Base-by-base conservation (phyloP, 371 early-diverging fungal species). In the Parasitella parasitica region DNA sequence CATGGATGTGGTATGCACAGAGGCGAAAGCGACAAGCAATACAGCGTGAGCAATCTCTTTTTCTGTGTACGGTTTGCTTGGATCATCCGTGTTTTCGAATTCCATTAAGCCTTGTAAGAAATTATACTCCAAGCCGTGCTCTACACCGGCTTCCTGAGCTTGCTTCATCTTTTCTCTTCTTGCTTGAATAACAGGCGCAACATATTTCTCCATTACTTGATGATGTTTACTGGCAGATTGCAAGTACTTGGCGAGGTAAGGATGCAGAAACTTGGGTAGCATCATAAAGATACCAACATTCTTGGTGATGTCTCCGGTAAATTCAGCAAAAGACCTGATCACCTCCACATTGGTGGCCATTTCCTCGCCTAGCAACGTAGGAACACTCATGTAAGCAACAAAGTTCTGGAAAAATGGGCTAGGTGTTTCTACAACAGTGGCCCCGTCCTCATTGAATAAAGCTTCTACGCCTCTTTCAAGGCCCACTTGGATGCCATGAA, bases 341-440 rank as follows among this genome's bases (percentile, higher is more conserved):
- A 77, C 73, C 7, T 54, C 41, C 1, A 24, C 36, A 32, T 77
- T 70, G 12, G 39, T 57, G 2, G 49, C 69, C 4, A 70, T 58
- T 54, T 77, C 75, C 15, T 57, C 24, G 28, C 78, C 78, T 8
- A 75, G n/a, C 5, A 77, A 59, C 32, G 69, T 52, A 32, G 72
- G 73, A 1, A 77, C 75, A 58, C 73, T 72, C 67, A 77, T 77
- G 49, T 75, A 75, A 20, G 73, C 75, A 32, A 75, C 71, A 30
- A 70, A 59, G 2, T 65, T 41, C 53, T 77, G 78, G 4, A 77
- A 43, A 18, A 77, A 75, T 4, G 15, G 3, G 12, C 48, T 67
- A n/a, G 67, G 63, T 2, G 66, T n/a, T 0, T 64, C 37, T 49
- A 65, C 9, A 27, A 55, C 32, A 4, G 46, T 49, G 4, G 35